phyloP scores from a whole-genome alignment of 768 basidiomycete genomes.

The Pisolithus albus region DNA sequence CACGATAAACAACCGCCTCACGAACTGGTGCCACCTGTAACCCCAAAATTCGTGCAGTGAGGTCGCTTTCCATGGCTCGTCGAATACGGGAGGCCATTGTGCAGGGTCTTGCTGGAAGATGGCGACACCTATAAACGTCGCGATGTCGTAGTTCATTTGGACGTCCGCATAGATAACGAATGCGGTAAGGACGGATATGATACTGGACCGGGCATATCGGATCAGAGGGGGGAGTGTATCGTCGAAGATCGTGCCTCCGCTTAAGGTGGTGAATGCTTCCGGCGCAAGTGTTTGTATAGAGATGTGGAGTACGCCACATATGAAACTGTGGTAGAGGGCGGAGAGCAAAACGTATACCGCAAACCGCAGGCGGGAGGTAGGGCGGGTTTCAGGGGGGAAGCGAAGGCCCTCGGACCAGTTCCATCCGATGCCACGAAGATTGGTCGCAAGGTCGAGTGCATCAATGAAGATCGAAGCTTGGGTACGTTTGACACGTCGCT shows the following conservation, averaged over 20 bases:
- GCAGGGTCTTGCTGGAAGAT: constrained; percentile 23
- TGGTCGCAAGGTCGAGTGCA: constrained; percentile 43
- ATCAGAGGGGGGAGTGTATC: constrained; percentile 19
- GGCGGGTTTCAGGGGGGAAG: constrained; percentile 34
- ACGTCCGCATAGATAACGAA: constrained; percentile 41
- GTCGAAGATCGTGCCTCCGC: constrained; percentile 28
- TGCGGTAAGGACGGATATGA: constrained; percentile 38
- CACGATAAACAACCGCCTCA: constrained; percentile 27
- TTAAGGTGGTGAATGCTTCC: constrained; percentile 14
- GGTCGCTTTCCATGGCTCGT: constrained; percentile 29
- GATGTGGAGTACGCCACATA: constrained; percentile 42
- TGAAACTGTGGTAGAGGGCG: constrained; percentile 29
- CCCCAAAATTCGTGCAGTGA: constrained; percentile 35
- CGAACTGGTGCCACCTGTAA: constrained; percentile 32
- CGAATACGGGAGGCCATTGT: constrained; percentile 29
- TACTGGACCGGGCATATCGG: constrained; percentile 23
- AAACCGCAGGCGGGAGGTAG: constrained; percentile 33
- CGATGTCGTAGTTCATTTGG: constrained; percentile 25
- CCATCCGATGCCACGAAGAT: constrained; percentile 59
- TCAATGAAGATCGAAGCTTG: constrained; percentile 24
- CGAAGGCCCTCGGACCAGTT: constrained; percentile 39
- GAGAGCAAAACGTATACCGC: constrained; percentile 27
- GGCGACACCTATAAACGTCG: constrained; percentile 16
- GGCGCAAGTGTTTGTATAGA: constrained; percentile 28
- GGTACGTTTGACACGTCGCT: constrained; percentile 4